Conservation (phyloP, 768 basidiomycete genomes). For the Mycena belliarum region DNA sequence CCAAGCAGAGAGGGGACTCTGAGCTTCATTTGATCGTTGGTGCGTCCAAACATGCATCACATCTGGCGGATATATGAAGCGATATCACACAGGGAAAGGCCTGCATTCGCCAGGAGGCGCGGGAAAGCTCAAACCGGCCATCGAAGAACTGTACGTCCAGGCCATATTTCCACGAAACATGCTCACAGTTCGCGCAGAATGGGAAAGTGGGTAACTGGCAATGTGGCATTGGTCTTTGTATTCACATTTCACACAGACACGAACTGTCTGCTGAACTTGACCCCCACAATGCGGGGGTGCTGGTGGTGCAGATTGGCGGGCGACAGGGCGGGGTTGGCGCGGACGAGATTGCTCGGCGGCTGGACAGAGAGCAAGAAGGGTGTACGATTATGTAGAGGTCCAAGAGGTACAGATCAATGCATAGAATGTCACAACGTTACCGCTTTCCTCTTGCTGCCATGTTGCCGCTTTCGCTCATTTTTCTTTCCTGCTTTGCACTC, state of each 20-base stretch:
- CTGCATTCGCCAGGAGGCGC: slow-evolving; percentile 75
- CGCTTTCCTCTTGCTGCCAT: slow-evolving; percentile 18
- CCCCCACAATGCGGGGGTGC: slow-evolving; percentile 79
- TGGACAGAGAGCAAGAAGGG: slow-evolving; percentile 52
- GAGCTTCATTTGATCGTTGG: slow-evolving; percentile 86
- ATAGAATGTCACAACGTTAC: too few species aligned
- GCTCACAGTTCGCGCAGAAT: slow-evolving; percentile 36
- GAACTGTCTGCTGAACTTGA: slow-evolving; percentile 74
- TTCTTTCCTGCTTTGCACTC: slow-evolving; percentile 41
- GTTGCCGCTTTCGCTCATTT: slow-evolving; percentile 51
- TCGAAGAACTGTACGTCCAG: slow-evolving; percentile 60
- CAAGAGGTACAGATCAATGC: too few species aligned
- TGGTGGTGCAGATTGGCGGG: slow-evolving; percentile 66
- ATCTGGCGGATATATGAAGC: neutral
- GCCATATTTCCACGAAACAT: neutral
- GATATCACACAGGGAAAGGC: slow-evolving; percentile 65
- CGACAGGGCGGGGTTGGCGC: slow-evolving; percentile 45
- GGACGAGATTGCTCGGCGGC: slow-evolving; percentile 58
- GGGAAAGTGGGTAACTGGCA: slow-evolving; percentile 55
- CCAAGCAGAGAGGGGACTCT: slow-evolving; percentile 59
- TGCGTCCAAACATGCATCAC: slow-evolving; percentile 34
- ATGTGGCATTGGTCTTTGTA: neutral
- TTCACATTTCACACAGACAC: slow-evolving; percentile 67
- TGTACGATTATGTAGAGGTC: slow-evolving; percentile 69
- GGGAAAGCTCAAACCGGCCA: slow-evolving; percentile 90